A percentile compares a stretch with the other conserved stretches of the same genome.
Conservation (phyloP, 2,329 filamentous ascomycete genomes). For the Achaetomium macrosporum region DNA sequence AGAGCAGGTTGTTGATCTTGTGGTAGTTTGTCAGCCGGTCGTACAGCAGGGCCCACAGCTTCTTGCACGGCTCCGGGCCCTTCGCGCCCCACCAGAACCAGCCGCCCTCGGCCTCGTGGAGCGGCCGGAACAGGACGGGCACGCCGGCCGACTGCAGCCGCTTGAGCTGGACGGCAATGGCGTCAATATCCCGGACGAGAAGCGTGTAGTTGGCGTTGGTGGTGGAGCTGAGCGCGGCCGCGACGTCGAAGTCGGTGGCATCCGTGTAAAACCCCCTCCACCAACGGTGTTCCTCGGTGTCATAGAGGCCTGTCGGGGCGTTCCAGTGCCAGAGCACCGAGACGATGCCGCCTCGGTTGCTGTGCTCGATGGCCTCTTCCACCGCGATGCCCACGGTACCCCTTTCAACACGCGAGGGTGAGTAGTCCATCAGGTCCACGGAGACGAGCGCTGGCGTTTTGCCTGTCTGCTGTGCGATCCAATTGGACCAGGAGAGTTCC, state of each 20-base stretch:
- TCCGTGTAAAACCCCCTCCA: constrained; percentile 45
- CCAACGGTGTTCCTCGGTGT: constrained; percentile 41
- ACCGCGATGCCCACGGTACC: constrained; percentile 38
- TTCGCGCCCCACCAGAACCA: constrained; percentile 51
- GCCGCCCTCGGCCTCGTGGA: constrained; percentile 45
- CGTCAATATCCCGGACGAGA: constrained; percentile 42
- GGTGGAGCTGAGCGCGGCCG: constrained; percentile 36
- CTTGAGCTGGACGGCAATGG: constrained; percentile 42
- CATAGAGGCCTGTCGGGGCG: constrained; percentile 40
- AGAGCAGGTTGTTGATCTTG: constrained; percentile 42
- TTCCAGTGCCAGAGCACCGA: constrained; percentile 47
- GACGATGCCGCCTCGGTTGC: constrained; percentile 39
- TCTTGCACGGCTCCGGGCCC: constrained; percentile 39
- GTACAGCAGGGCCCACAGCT: constrained; percentile 39
- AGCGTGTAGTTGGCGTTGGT: constrained; percentile 42
- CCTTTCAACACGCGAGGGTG: constrained; percentile 38
- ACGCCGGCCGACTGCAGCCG: constrained; percentile 38
- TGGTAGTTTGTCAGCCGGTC: constrained; percentile 40
- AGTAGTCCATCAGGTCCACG: constrained; percentile 46
- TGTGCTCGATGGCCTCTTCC: constrained; percentile 42
- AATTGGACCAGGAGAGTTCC: constrained; percentile 38
- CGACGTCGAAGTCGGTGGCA: constrained; percentile 44
- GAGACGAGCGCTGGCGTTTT: constrained; percentile 43
- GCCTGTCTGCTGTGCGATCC: constrained; percentile 39
- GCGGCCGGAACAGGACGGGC: constrained; percentile 41